These are phyloP conservation scores for Albophoma yamanashiensis DNA, from an alignment of 2,329 filamentous ascomycete genomes.

Conservation along the genomic window DNA sequence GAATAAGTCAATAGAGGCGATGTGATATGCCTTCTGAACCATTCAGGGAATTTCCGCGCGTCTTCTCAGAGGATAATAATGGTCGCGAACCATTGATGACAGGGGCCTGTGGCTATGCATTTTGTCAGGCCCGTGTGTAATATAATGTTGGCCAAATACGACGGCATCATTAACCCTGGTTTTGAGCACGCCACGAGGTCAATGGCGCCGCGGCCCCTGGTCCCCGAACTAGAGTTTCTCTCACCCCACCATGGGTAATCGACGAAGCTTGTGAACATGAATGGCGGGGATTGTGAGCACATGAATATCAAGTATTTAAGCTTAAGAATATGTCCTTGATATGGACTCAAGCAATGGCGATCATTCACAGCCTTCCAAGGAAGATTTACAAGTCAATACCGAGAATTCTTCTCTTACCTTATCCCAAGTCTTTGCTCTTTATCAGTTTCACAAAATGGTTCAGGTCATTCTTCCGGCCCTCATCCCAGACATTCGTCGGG, in stretches of 20 bases:
- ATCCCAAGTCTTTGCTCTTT: background rate
- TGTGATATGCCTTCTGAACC: background rate
- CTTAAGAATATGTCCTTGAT: background rate
- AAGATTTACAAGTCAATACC: background rate
- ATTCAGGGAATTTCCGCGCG: background rate
- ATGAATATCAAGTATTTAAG: background rate
- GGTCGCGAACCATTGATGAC: background rate
- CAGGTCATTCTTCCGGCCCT: constrained; percentile 33
- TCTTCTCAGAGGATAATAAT: background rate
- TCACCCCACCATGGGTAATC: background rate
- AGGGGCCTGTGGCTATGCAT: background rate
- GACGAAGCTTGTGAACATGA: background rate
- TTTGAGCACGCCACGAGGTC: background rate
- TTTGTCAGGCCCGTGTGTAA: too few species aligned
- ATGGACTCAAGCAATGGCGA: background rate
- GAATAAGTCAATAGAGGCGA: too few species aligned
- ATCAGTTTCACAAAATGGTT: constrained; percentile 16
- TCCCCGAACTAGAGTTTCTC: background rate
- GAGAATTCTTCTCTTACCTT: background rate
- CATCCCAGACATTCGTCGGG: constrained; percentile 31
- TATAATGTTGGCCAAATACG: too few species aligned
- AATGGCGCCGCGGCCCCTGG: background rate
- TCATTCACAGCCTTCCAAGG: background rate
- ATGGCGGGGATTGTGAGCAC: background rate
- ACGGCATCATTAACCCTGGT: background rate